Conservation (phyloP, 2,329 filamentous ascomycete species). For the Epichloe hybrida region DNA sequence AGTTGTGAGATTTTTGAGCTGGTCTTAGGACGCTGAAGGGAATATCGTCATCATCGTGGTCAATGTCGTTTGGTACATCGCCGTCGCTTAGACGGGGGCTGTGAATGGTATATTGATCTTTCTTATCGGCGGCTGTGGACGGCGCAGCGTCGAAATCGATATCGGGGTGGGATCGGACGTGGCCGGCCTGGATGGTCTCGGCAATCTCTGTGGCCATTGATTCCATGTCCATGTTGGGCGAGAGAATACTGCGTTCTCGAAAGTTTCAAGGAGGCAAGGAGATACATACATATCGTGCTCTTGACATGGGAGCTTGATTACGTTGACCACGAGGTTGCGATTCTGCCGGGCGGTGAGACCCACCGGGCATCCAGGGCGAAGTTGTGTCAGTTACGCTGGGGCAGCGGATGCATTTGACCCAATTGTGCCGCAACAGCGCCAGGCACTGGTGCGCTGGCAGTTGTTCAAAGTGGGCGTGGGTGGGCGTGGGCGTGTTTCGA, state of each 20-base stretch:
- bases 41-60: slow-evolving; percentile 51
- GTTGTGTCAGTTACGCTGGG: slow-evolving; percentile 2
- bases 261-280: background rate
- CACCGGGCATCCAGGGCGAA: background rate
- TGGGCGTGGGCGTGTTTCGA: background rate
- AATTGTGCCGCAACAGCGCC: too few relatives aligned
- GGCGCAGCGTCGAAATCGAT: slow-evolving; percentile 66
- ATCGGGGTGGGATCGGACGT: slow-evolving; percentile 61
- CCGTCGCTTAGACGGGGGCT: slow-evolving; percentile 10
- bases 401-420: background rate
- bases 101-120: slow-evolving; percentile 15
- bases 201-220: slow-evolving; percentile 55
- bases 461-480: too few relatives aligned
- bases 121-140: slow-evolving; percentile 57
- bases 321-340: background rate
- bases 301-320: background rate
- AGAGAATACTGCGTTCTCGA: background rate
- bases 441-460: too few relatives aligned
- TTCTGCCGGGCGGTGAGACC: slow-evolving; percentile 19
- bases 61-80: slow-evolving; percentile 24
- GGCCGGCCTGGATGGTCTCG: slow-evolving; percentile 67
- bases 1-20: slow-evolving; percentile 29
- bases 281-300: too few relatives aligned
- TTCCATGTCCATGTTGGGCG: slow-evolving; percentile 36
- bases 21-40: slow-evolving; percentile 52